Base-by-base conservation (phyloP, 805 yeast species). In the Scheffersomyces amazonensis region DNA sequence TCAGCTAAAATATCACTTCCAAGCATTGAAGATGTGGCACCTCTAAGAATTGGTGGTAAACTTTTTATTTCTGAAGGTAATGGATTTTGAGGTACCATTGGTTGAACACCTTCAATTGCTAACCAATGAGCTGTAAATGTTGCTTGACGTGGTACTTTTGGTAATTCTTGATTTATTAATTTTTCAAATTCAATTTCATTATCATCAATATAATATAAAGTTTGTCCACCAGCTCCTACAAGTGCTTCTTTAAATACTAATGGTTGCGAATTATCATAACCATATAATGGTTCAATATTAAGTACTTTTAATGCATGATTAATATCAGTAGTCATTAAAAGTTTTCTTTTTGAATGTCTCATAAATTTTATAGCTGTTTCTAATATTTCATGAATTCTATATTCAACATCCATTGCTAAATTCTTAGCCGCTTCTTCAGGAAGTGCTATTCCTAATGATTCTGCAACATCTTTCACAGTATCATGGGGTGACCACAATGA, bases 371-470 rank as follows among this genome's bases (percentile, higher is more conserved):
- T 80, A 16, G 99, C 98, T 48, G 93, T 96, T 59, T 93, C 99
- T 43, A 95, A 69, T 28, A 93, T 86, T 64, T 93, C 98, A 59
- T 91, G 91, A 47, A 93, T 87, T 45, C 99, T 77, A 60, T 95
- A 93, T 65, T 93, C 99, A n/a, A 93, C 95, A 58, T 93, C 99
- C 99, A 93, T 93, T 5, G 99, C 98, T 44, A 93, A 68, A 45
- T 93, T 87, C 55, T 88, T 87, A 34, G 96, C 85, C 2, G 91
- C 96, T 43, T 95, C 99, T 37, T 91, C 98, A 22, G 87, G 86
- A 34, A 93, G 68, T 40, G 69, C 79, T 25, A 93, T 73, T 1
- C 99, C 99, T 9, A 93, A 69, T 2, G 88, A 77, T 56, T 93
- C 99, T 0, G 97, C 96, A 12, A 87, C 96, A 68, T 93, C 99